These are phyloP conservation scores for Aspergillus baeticus DNA, from an alignment of 495 filamentous ascomycete species.

Conservation along the genomic window DNA sequence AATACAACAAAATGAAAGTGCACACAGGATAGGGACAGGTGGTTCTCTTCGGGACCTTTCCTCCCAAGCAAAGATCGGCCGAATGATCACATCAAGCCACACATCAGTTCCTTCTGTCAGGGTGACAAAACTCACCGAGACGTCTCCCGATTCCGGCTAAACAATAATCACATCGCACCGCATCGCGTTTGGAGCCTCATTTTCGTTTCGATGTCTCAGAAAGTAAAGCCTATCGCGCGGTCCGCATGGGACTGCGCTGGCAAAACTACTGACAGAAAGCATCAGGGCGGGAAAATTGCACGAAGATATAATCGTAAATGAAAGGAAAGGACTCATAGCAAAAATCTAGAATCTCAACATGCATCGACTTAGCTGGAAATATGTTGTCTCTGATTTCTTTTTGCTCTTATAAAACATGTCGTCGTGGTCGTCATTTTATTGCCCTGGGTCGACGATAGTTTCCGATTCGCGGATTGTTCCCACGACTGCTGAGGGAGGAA, in stretches of 20 bases:
- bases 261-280: constrained; percentile 13
- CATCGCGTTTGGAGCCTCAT: not conserved
- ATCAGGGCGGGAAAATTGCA: constrained; percentile 12
- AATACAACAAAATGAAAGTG: constrained; percentile 4
- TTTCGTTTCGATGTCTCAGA: constrained; percentile 2
- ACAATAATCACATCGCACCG: not conserved
- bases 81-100: not conserved
- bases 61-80: not conserved
- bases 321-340: constrained; percentile 15
- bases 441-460: constrained; percentile 38
- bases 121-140: constrained; percentile 11
- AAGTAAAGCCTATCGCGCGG: constrained; percentile 1
- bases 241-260: not conserved
- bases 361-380: constrained; percentile 49
- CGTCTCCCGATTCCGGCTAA: not conserved
- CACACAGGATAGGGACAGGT: not conserved
- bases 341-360: constrained; percentile 34
- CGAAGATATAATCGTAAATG: constrained; percentile 8
- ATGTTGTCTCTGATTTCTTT: constrained; percentile 16
- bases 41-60: not conserved
- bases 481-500: constrained; percentile 36
- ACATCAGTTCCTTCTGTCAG: constrained; percentile 11
- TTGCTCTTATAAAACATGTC: not conserved
- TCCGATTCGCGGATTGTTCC: constrained; percentile 32
- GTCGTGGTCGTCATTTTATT: constrained; percentile 17